These are phyloP conservation scores for Dichotomopilus funicola DNA, from an alignment of 2,329 filamentous ascomycete species.

Conservation along the genomic window DNA sequence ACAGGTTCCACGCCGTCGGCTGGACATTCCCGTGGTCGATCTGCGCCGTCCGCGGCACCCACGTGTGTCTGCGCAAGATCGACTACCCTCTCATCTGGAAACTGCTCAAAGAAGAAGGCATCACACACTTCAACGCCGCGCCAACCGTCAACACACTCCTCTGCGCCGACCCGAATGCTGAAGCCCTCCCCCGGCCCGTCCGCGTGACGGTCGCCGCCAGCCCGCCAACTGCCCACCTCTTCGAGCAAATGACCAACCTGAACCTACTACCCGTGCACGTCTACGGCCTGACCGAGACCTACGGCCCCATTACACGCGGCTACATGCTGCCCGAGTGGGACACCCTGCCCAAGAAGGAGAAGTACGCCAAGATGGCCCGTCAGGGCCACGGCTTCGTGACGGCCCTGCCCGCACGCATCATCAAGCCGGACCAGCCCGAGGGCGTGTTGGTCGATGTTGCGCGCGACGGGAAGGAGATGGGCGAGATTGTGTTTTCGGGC, in stretches of 20 bases:
- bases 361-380: conserved; percentile 83
- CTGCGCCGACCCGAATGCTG: conserved; percentile 72
- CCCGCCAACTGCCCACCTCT: conserved; percentile 82
- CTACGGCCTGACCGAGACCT: conserved; percentile 84
- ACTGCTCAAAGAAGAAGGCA: conserved; percentile 73
- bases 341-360: conserved; percentile 62
- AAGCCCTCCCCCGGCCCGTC: conserved; percentile 61
- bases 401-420: conserved; percentile 70
- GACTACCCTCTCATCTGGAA: conserved; percentile 92
- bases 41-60: conserved; percentile 88
- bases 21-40: conserved; percentile 92
- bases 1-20: conserved; percentile 58
- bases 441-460: conserved; percentile 53
- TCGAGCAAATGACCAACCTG: conserved; percentile 76
- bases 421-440: conserved; percentile 69
- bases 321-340: conserved; percentile 86
- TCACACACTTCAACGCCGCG: conserved; percentile 94
- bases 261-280: conserved; percentile 91
- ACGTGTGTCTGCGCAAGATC: conserved; percentile 90
- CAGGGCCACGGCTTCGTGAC: conserved; percentile 91
- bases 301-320: conserved; percentile 91
- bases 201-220: conserved; percentile 88
- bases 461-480: conserved; percentile 43
- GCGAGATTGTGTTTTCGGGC: conserved; percentile 65
- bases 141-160: conserved; percentile 94